Base-by-base conservation (phyloP, 2,329 filamentous ascomycete species). In the Epichloe elymi region DNA sequence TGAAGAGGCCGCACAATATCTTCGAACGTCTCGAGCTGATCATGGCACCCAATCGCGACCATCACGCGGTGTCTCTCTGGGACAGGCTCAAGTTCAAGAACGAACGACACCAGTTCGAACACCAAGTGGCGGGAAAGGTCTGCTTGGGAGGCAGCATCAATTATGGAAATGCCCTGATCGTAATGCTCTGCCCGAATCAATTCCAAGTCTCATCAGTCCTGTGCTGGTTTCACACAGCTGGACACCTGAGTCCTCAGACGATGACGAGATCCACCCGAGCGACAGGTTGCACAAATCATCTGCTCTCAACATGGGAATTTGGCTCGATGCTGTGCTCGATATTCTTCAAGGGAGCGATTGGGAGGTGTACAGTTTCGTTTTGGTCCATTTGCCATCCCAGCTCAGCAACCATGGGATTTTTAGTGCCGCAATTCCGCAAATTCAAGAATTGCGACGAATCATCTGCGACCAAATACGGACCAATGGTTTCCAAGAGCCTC, bases 331-430 rank as follows among this genome's bases (percentile, higher is more conserved):
- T 11, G 74, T 94, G 38, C 78, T 88, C 26, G 74, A 75, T n/a
- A 70, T 93, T n/a, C 70, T 95, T 42, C 76, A 82, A 51, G 85
- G 84, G 40, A 79, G 80, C 46, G 84, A 93, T 55, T 97, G 91
- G 90, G 89, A 97, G 63, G 73, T 95, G 1, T 95, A 95, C 71
- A 91, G 88, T 66, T 96, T 91, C 63, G 78, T 91, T 17, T 73
- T 98, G 33, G 86, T 88, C 5, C 87, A 95, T 64, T 71, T 96
- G 10, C 86, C 88, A 1, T 85, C 87, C 30, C 91, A 97, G 60
- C 74, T 98, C 20, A 86, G 84, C 65, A 98, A 98, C 59, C 88
- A 93, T 61, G 83, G 87, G 12, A 74, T 97, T 14, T 96, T 96
- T 63, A 76, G 75, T 54, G 82, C 78, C 49, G 81, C 87, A 5